Evolutionary conservation across 257 asterid species (phyloP), one percentile per base, ranked within the genome.

Genomic region (Sherardia arvensis): DNA sequence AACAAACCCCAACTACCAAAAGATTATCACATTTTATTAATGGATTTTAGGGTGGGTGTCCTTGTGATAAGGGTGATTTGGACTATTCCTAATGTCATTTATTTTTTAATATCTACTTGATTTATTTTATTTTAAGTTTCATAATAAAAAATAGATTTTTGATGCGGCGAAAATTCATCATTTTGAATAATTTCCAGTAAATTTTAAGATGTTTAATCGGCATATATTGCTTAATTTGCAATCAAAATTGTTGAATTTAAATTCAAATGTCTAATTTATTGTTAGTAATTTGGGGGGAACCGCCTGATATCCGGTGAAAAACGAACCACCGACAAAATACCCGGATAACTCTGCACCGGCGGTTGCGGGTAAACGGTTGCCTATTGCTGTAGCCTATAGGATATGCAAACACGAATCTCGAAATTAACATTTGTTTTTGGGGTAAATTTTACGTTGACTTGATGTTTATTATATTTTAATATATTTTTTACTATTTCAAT

Each of bases 1-100:
- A 73, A 84, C 90, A 60, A 73, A 85, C 69, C 69, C 17, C 69
- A 84, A 78, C 87, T 48, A 81, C 71, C 71, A 68, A 71, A 76
- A 63, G 51, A 43, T 43, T 47, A 34, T 12, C 40, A 34, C 4
- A 34, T 38, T 38, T 10, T 1, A 38, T 2, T 2, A 38, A 38
- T n/a, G 14, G 47, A 38, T 12, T 38, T 59, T 71, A 62, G 53
- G 76, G 78, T 72, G 68, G 83, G 81, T 71, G 77, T 73, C 73
- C 25, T 63, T 69, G 64, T 71, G 80, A 71, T 76, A n/a, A n/a
- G n/a, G n/a, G 64, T 71, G 80, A 71, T 59, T 36, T 38, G 22
- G 68, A 71, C 62, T 69, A 53, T 61, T 61, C 65, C 61, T 74
- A 66, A 66, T 69, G 14, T 66, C 64, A 29, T 22, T 23, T 26